Percentiles rank a stretch among this genome's conserved stretches.
Conservation (phyloP, 208 protist species). For the Crithidia mellificae region DNA sequence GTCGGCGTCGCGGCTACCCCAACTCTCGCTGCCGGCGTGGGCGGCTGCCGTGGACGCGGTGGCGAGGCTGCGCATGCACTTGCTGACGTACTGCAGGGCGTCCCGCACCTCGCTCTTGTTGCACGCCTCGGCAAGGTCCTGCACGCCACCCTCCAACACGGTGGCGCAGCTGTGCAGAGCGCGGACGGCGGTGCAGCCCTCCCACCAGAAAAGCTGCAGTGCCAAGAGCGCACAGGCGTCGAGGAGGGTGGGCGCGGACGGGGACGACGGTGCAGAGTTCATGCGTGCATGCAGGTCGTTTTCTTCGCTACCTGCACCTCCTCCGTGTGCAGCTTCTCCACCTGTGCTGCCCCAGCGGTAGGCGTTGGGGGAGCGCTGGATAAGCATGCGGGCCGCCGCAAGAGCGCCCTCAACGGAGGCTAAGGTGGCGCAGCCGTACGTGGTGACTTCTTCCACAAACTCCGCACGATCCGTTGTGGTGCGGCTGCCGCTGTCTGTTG, state of each 20-base stretch:
- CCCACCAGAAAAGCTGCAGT: conserved; percentile 70
- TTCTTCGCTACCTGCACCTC: neutral
- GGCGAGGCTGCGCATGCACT: conserved; percentile 24
- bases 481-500: neutral
- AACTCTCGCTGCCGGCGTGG: too few species aligned
- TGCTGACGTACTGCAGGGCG: conserved; percentile 45
- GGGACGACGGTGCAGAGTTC: neutral
- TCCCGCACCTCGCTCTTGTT: conserved; percentile 44
- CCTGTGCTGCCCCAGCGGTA: too few species aligned
- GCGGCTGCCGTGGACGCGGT: conserved; percentile 22
- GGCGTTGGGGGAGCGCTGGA: conserved; percentile 27
- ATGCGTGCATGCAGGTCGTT: too few species aligned
- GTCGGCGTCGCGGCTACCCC: neutral
- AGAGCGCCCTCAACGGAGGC: conserved; percentile 45
- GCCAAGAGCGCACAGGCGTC: conserved; percentile 41
- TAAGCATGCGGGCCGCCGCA: conserved; percentile 36
- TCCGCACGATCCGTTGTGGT: conserved; percentile 28
- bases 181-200: conserved; percentile 39
- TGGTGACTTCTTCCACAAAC: conserved; percentile 46
- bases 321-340: too few species aligned
- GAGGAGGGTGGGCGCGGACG: neutral
- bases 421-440: conserved; percentile 23
- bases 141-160: conserved; percentile 29
- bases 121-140: conserved; percentile 39
- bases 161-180: conserved; percentile 26